Base-by-base conservation (phyloP, 169 alveolate genomes). In the Neospora caninum region DNA sequence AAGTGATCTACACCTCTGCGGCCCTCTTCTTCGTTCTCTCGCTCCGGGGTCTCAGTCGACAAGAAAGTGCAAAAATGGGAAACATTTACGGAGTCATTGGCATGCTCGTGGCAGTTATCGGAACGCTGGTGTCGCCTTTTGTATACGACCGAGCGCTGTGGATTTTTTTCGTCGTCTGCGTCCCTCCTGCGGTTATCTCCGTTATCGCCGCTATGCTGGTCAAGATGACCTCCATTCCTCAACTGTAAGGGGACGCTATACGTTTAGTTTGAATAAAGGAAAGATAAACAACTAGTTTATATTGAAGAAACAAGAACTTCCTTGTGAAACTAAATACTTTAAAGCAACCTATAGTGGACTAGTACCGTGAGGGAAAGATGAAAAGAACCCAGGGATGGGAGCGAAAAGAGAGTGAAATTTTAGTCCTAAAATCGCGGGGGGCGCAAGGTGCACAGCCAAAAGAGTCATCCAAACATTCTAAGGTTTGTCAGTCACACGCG, bases 191-290 rank as follows among this genome's bases (percentile, higher is more conserved):
- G 13, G 54, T 88, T 29, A 9, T 54, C 49, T 7, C 92, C 70
- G 92, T 64, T 41, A 54, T 88, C 80, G 92, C 80, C 45, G 45
- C 88, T 45, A 41, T 88, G 70, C 45, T 41, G 88, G 54, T 91
- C 70, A 80, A 64, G 31, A 91, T 91, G 94, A 91, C 83, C 42
- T 49, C 86, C 18, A 92, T 98, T 96, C 99, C 99, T 41, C 98
- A 98, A 93, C 84, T 97, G 92, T 64, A 64, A 64, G 73, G 34
- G n/a, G 7, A 6, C 73, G 73, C n/a, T 1, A 22, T 16, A 29
- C 73, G 73, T n/a, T n/a, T n/a, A n/a, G n/a, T n/a, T n/a, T 53
- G 64, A 53, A 18, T 10, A 18, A 53, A 53, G 64, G 18, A 53
- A 53, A 18, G 64, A 53, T 7, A 53, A 7, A 53, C 64, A 53